Conservation (phyloP, 495 filamentous ascomycete species). For the Coniosporium apollinis region DNA sequence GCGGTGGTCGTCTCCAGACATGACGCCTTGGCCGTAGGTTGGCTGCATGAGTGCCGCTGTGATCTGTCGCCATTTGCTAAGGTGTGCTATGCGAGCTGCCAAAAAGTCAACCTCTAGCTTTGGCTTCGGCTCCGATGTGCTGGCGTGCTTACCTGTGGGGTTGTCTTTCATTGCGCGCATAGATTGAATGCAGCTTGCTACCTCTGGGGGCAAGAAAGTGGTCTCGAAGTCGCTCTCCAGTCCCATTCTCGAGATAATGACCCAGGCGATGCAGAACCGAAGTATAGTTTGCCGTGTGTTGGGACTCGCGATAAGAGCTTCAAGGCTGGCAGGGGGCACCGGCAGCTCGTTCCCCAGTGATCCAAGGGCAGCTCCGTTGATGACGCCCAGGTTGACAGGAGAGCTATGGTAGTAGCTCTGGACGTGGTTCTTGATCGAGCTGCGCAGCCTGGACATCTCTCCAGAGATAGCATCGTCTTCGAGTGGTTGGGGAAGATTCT, state of each 20-base stretch:
- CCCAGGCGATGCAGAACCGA: conserved; percentile 19
- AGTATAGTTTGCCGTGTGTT: background rate
- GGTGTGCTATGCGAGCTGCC: conserved; percentile 11
- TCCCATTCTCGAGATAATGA: conserved; percentile 17
- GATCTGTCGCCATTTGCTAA: conserved; percentile 21
- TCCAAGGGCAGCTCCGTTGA: too few relatives aligned
- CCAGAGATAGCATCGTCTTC: conserved; percentile 20
- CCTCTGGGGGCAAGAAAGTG: conserved; percentile 19
- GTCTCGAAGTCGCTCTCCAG: too few relatives aligned
- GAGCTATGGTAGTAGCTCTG: conserved; percentile 22
- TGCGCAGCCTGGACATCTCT: conserved; percentile 20
- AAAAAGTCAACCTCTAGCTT: too few relatives aligned
- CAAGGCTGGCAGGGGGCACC: too few relatives aligned
- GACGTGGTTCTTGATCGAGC: conserved; percentile 24
- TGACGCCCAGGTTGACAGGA: too few relatives aligned
- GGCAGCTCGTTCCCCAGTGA: background rate
- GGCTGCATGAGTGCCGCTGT: conserved; percentile 18
- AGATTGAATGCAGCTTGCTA: conserved; percentile 8
- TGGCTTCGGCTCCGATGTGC: conserved; percentile 1
- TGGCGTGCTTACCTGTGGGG: conserved; percentile 5
- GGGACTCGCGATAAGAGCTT: too few relatives aligned
- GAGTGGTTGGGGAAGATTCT: conserved; percentile 13
- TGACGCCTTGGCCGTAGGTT: conserved; percentile 10
- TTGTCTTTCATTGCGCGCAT: conserved; percentile 6
- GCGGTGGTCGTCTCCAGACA: conserved; percentile 13